Evolutionary conservation across 768 basidiomycete species (phyloP).

Genomic region (Lentinula lateritia): DNA sequence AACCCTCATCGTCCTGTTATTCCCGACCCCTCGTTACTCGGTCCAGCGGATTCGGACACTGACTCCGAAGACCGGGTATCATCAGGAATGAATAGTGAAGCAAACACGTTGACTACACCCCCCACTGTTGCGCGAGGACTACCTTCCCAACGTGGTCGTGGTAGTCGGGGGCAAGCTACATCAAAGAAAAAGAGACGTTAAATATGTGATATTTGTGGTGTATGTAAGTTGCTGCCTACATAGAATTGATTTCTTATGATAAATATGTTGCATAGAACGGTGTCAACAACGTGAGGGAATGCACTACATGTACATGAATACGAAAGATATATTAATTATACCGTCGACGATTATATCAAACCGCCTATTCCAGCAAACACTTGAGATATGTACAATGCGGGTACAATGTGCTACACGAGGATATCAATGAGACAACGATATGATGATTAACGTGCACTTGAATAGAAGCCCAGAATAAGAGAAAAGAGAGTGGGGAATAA

Average conservation of each 20-base stretch:
- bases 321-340: conserved; percentile 8
- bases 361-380: conserved; percentile 17
- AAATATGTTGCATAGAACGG: background rate
- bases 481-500: conserved; percentile 10
- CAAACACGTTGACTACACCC: conserved; percentile 4
- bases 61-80: conserved; percentile 2
- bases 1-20: conserved; percentile 1
- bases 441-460: conserved; percentile 15
- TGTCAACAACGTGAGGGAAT: background rate
- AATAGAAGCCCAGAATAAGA: conserved; percentile 14
- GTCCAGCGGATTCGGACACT: conserved; percentile 1
- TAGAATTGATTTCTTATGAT: background rate
- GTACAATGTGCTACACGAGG: conserved; percentile 16
- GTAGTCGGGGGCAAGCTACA: background rate
- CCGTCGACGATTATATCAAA: conserved; percentile 12
- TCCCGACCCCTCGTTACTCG: conserved; percentile 1
- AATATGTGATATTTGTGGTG: background rate
- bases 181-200: conserved; percentile 1
- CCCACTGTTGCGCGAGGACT: background rate
- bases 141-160: background rate
- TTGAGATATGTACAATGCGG: conserved; percentile 14
- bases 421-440: conserved; percentile 15
- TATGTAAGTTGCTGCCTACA: background rate
- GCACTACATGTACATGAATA: background rate
- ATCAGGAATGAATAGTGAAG: conserved; percentile 6